Evolutionary conservation across 495 filamentous ascomycete genomes (phyloP), one percentile per base, ranked within the genome.

Genomic region (Aspergillus cristatus): DNA sequence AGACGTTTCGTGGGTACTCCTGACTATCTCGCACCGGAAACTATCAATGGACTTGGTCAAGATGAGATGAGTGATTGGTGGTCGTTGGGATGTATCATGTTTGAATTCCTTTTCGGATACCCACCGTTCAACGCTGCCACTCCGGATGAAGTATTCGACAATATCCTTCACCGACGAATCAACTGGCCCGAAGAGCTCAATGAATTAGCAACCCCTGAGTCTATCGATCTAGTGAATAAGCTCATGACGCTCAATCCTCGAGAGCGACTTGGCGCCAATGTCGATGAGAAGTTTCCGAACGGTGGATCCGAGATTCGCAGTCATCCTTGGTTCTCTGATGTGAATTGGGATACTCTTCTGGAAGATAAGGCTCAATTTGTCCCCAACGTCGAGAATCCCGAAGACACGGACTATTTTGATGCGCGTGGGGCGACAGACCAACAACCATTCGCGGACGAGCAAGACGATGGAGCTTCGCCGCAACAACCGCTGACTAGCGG

Each of bases 41-140:
- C 91, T 0, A 94, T 98, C 55, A 88, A 85, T 51, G 91, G 91
- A 34, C 74, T 84, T 42, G 86, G 89, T 0, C 91, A 97, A 61
- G 91, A 98, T 55, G 88, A 97, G 55, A 89, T 88, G 46, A 96
- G 91, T 57, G 91, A 98, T 74, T 98, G 91, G 91, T 98, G 91
- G 91, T 97, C 91, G 6, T 66, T 98, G 32, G 91, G 91, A 2
- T 97, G 91, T 50, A 97, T 98, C 42, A 68, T 97, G 62, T 98
- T 96, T 54, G 91, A 98, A 48, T 96, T 94, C 43, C 65, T 98
- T 14, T 97, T 84, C 54, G 83, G 91, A 37, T 74, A 85, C 61
- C 91, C 91, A 1, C 91, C 91, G 14, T 98, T 98, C 61, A 87
- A 98, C 54, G 91, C 86, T 5, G 68, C 69, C 13, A 85, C 86